Conservation (phyloP, 2,329 filamentous ascomycete species). For the Zasmidium citrigriseum region DNA sequence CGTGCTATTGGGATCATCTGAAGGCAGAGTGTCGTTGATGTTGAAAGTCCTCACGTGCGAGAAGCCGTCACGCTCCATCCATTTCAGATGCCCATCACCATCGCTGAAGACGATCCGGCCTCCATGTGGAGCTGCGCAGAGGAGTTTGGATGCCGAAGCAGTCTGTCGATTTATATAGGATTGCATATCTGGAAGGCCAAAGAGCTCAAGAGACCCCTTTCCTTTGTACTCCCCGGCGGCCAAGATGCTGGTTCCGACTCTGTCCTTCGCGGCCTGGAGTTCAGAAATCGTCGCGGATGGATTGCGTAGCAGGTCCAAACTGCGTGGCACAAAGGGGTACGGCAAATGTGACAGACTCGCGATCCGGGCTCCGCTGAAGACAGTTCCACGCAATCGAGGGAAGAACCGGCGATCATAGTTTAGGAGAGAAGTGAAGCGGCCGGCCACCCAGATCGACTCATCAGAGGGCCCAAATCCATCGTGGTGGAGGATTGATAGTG, state of each 20-base stretch:
- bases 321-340: conserved; percentile 65
- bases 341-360: conserved; percentile 72
- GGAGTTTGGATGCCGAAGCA: conserved; percentile 74
- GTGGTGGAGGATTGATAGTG: conserved; percentile 79
- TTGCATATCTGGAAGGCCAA: conserved; percentile 55
- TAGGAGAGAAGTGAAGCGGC: conserved; percentile 83
- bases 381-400: conserved; percentile 71
- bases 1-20: neutral
- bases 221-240: conserved; percentile 90
- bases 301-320: conserved; percentile 59
- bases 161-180: conserved; percentile 78
- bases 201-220: conserved; percentile 87
- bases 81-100: conserved; percentile 79
- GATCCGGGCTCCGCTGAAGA: conserved; percentile 80
- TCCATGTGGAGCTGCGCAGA: conserved; percentile 80
- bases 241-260: conserved; percentile 66
- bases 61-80: conserved; percentile 82
- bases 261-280: conserved; percentile 56
- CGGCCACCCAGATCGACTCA: conserved; percentile 81
- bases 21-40: conserved; percentile 49
- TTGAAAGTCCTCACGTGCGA: conserved; percentile 58
- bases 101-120: conserved; percentile 81
- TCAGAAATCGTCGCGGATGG: conserved; percentile 52
- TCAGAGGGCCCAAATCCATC: conserved; percentile 58
- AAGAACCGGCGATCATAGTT: conserved; percentile 89